Base-by-base conservation (phyloP, 345 rosid species). In the Salix arbutifolia region DNA sequence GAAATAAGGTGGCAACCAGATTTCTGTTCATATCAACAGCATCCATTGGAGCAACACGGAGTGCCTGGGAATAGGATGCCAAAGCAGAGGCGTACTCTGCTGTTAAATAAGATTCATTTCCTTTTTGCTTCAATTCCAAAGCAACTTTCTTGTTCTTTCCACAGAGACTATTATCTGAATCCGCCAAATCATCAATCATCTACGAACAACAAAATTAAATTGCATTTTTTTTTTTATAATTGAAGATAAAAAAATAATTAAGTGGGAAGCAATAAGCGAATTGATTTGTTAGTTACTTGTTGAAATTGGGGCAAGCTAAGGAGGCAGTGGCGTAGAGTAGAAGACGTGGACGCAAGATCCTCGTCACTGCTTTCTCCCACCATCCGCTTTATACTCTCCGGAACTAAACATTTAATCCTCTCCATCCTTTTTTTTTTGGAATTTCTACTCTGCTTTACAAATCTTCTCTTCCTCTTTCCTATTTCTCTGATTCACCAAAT, bases 51-150 rank as follows among this genome's bases (percentile, higher is more conserved):
- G 97, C 91, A 77, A 86, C 76, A 40, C 94, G 90, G 72, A 92
- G 85, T 40, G 98, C 98, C 90, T 92, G 85, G 25, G 91, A 88
- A 79, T 94, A 94, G 84, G 76, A 87, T 50, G 74, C 77, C 81
- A 91, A 70, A 67, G 98, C 91, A 5, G 81, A 70, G 18, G 76
- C 56, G 62, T 84, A 83, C 70, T 88, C 85, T 19, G 88, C 87
- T 14, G 31, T 73, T 31, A 80, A 80, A 73, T 82, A 91, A 70
- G 82, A 90, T 66, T 64, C 81, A 77, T 94, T 92, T 31, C 94
- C 96, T 25, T 82, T 85, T 5, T 79, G 89, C 83, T 94, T 94
- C 70, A 86, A 78, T 74, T 90, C 88, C 30, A 92, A 74, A 44
- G 97, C 89, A 33, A 84, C 79, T 19, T 79, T 85, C 76, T 83